These are phyloP conservation scores for Gonium pectorale DNA, from an alignment of 139 green algal species.

Conservation along the genomic window DNA sequence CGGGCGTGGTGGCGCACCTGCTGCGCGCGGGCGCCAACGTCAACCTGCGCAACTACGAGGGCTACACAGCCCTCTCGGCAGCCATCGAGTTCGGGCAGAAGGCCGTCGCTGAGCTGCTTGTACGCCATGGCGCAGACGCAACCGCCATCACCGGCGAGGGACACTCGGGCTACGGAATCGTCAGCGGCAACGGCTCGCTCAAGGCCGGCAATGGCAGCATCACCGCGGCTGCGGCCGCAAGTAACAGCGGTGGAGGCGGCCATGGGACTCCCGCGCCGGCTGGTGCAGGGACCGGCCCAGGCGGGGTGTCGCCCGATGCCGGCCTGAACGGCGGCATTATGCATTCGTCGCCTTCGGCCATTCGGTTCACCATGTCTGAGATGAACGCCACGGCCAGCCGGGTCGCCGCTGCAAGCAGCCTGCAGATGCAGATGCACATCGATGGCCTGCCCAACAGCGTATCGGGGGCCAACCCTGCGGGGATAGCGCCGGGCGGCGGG, in stretches of 20 bases:
- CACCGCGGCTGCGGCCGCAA: background rate
- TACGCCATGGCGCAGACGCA: conserved; percentile 24
- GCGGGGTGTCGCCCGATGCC: background rate
- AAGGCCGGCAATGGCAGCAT: background rate
- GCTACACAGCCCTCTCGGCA: conserved; percentile 36
- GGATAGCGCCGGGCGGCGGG: background rate
- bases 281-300: background rate
- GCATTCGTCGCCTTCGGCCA: background rate
- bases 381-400: background rate
- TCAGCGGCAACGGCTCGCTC: conserved; percentile 5
- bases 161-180: background rate
- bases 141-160: conserved; percentile 14
- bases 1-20: conserved; percentile 37
- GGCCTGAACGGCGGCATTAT: background rate
- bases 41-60: conserved; percentile 47
- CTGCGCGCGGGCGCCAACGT: conserved; percentile 35
- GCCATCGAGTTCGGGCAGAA: conserved; percentile 42
- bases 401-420: background rate
- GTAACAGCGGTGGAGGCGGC: background rate
- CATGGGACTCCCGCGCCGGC: background rate
- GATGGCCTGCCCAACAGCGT: conserved; percentile 40
- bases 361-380: background rate
- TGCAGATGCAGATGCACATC: conserved; percentile 3
- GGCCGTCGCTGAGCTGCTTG: conserved; percentile 38
- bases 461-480: background rate